Conservation (phyloP, 495 filamentous ascomycete genomes). For the Hypoxylon subgilvum region DNA sequence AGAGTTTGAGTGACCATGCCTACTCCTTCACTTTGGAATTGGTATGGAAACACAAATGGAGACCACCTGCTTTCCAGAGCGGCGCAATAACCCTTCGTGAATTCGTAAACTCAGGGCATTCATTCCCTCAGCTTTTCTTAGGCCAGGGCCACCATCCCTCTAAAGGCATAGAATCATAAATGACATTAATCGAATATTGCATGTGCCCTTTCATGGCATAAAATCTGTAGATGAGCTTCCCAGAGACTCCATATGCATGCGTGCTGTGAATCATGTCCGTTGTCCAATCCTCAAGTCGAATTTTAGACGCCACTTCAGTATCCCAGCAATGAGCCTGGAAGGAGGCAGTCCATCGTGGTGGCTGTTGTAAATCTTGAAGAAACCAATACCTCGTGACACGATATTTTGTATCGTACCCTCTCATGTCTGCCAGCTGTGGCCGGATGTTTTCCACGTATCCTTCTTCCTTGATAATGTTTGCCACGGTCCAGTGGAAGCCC, state of each 20-base stretch:
- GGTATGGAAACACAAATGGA: too few relatives aligned
- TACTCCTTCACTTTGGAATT: too few relatives aligned
- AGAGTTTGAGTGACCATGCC: too few relatives aligned
- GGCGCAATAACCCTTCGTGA: too few relatives aligned
- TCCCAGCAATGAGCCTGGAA: constrained; percentile 8
- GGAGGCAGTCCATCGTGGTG: constrained; percentile 14
- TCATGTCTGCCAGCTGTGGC: not conserved
- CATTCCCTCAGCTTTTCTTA: too few relatives aligned
- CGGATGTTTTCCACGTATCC: constrained; percentile 1
- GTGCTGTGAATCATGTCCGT: not conserved
- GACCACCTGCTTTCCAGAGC: too few relatives aligned
- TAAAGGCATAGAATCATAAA: constrained; percentile 28
- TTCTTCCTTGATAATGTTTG: constrained; percentile 27
- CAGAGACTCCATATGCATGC: not conserved
- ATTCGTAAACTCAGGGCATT: too few relatives aligned
- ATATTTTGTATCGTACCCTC: not conserved
- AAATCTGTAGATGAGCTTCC: constrained; percentile 8
- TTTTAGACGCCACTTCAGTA: not conserved
- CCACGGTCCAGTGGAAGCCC: constrained; percentile 24
- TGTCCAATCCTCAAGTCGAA: constrained; percentile 9
- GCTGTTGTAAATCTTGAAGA: constrained; percentile 14
- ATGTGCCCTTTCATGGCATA: not conserved
- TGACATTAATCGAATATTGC: constrained; percentile 11
- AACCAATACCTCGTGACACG: constrained; percentile 8
- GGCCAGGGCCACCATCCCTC: constrained; percentile 35